Conservation (phyloP, 1,139 yeast species). For the Suhomyces kunorum region DNA sequence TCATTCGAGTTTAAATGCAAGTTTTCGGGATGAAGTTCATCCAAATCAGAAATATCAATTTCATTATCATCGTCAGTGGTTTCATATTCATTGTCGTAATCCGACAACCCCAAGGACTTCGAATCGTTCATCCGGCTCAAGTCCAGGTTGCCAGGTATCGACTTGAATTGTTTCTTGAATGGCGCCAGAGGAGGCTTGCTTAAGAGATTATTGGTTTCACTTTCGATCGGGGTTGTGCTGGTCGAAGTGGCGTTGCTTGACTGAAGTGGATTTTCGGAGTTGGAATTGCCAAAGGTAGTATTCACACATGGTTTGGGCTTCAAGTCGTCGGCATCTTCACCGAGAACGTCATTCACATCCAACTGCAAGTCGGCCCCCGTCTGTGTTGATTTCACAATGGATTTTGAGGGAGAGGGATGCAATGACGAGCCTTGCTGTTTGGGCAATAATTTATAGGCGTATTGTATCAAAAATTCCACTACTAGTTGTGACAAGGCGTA, state of each 20-base stretch:
- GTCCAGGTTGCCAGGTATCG: constrained; percentile 56
- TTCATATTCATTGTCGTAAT: constrained; percentile 34
- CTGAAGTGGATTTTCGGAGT: constrained; percentile 3
- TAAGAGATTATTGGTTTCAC: constrained; percentile 12
- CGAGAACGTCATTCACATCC: constrained; percentile 10
- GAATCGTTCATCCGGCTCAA: constrained; percentile 35
- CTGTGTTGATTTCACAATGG: constrained; percentile 6
- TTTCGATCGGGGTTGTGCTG: constrained; percentile 21
- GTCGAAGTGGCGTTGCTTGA: constrained; percentile 21
- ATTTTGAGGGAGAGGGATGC: constrained; percentile 9
- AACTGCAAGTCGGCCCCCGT: constrained; percentile 3
- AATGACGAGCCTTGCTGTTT: constrained; percentile 23
- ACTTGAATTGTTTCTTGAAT: constrained; percentile 53
- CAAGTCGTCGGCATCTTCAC: constrained; percentile 6
- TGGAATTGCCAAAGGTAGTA: constrained; percentile 1
- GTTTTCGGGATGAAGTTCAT: constrained; percentile 17
- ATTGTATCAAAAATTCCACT: constrained; percentile 85
- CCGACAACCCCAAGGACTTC: constrained; percentile 20
- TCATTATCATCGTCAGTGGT: constrained; percentile 33
- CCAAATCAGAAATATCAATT: constrained; percentile 20
- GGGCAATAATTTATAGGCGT: constrained; percentile 76
- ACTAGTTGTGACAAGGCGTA: constrained; percentile 85
- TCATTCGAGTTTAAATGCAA: constrained; percentile 8
- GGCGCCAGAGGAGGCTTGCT: constrained; percentile 20
- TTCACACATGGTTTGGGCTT: constrained; percentile 7